Percentiles rank a stretch among this genome's conserved stretches.
phyloP scores from a whole-genome alignment of 306 rosid species.

The Gastrolobium bilobum region DNA sequence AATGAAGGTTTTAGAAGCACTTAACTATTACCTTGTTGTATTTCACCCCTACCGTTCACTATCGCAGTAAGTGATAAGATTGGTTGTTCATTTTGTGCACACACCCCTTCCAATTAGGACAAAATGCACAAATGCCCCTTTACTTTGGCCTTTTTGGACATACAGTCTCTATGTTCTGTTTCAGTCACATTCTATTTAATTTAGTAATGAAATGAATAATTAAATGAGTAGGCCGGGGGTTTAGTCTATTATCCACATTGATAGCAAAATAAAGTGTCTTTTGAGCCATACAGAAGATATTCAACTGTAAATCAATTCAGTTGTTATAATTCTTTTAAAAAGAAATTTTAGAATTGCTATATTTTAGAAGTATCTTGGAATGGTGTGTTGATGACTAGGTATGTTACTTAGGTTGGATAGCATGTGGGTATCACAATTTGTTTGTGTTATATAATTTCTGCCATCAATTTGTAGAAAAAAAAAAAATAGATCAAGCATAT shows the following conservation, averaged over 20 bases:
- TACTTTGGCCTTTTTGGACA: conserved; percentile 17
- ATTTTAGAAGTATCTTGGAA: too few relatives aligned
- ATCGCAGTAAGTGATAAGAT: conserved; percentile 77
- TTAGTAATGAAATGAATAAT: not conserved
- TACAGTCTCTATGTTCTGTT: conserved; percentile 1
- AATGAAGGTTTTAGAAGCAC: conserved; percentile 96
- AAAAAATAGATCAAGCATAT: too few relatives aligned
- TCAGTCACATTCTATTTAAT: conserved; percentile 16
- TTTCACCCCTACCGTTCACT: conserved; percentile 94
- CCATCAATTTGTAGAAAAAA: too few relatives aligned
- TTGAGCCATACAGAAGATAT: conserved; percentile 12
- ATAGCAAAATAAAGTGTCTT: conserved; percentile 16
- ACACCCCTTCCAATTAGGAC: not conserved
- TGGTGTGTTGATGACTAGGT: too few relatives aligned
- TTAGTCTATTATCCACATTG: conserved; percentile 31
- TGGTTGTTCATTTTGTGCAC: conserved; percentile 35
- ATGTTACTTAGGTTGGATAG: too few relatives aligned
- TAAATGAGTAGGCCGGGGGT: not conserved
- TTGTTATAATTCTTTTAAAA: not conserved
- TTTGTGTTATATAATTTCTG: too few relatives aligned
- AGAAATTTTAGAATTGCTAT: not conserved
- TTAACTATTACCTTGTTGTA: conserved; percentile 89
- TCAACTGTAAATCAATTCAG: conserved; percentile 17
- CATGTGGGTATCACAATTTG: too few relatives aligned
- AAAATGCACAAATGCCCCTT: conserved; percentile 3